Base-by-base conservation (phyloP, 2,329 filamentous ascomycete genomes). In the Trichoderma gracile region DNA sequence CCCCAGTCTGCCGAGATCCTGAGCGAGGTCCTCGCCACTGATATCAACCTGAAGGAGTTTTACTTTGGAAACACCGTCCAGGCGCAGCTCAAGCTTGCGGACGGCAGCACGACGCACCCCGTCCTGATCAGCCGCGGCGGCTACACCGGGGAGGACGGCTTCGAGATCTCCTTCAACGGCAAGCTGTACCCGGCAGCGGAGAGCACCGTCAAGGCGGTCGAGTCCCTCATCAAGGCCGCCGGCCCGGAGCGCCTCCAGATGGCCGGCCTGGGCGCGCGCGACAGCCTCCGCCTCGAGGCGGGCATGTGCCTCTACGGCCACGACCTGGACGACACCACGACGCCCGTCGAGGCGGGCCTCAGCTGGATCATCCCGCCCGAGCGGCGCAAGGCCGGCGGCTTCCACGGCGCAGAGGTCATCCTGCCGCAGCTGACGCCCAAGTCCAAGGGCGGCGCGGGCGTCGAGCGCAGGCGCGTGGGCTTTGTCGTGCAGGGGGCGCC, bases 271-370 rank as follows among this genome's bases (percentile, higher is more conserved):
- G 95, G 93, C 10, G 92, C 95, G 2, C 87, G 95, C 68, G 95
- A 99, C 77, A 96, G 90, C 67, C 86, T 99, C 66, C 89, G 95
- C 53, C 87, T 99, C 33, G 95, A 99, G 80, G 95, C 95, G 0
- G 95, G 95, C 67, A 96, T 99, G 94, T 99, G 95, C 78, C 84
- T 99, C n/a, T 99, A 99, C 79, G 95, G 95, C n/a, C 92, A 98
- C 79, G 95, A 99, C 76, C 85, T 99, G 43, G 88, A 96, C 75
- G 94, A 97, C 74, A 76, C 77, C n/a, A 86, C 82, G 19, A 86
- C 84, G 17, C 84, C 84, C 17, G 82, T 84, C 68, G 85, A 87
- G 77, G 85, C 78, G 38, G 80, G 77, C 15, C 80, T 87, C 38
- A 74, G 76, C 69, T 99, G 95, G 94, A 86, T 97, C 73, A 88